These are phyloP conservation scores for Chlamydomonas asymmetrica DNA, from an alignment of 139 green algal genomes.

Conservation along the genomic window DNA sequence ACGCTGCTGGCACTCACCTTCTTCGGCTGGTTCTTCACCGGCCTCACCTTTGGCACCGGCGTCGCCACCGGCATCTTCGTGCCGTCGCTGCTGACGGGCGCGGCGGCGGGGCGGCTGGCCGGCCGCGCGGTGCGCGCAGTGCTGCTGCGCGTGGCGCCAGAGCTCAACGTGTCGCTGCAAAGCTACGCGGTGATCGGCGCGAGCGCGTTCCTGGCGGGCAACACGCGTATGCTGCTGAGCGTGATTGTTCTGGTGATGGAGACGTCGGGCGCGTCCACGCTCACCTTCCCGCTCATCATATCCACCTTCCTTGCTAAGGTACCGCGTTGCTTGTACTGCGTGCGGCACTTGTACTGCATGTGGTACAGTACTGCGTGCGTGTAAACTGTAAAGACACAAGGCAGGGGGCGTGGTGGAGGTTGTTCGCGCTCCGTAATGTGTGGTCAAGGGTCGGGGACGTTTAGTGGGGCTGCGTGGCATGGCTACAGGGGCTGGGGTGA, in stretches of 20 bases:
- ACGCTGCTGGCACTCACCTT: conserved; percentile 51
- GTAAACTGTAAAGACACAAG: not conserved
- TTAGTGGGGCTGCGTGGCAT: not conserved
- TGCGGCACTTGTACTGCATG: not conserved
- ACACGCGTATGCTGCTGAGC: conserved; percentile 77
- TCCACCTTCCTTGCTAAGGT: conserved; percentile 71
- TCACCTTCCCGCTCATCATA: conserved; percentile 75
- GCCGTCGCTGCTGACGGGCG: conserved; percentile 65
- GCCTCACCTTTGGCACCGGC: conserved; percentile 70
- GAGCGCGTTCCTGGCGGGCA: conserved; percentile 61
- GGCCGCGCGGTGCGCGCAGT: conserved; percentile 49
- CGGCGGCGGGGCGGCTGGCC: conserved; percentile 56
- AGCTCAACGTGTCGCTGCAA: conserved; percentile 41
- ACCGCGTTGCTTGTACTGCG: not conserved
- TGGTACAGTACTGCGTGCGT: not conserved
- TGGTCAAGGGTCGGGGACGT: not conserved
- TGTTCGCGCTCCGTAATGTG: too few species aligned
- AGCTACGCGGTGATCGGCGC: conserved; percentile 72
- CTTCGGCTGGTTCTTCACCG: conserved; percentile 52
- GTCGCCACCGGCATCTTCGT: conserved; percentile 77
- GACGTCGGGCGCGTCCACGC: conserved; percentile 64
- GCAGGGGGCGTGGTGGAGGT: not conserved
- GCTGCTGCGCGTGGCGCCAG: not conserved
- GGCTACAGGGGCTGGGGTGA: not conserved
- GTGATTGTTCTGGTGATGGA: conserved; percentile 83